A percentile compares a stretch with the other conserved stretches of the same genome.
These are phyloP conservation scores for Nigrograna mackinnonii DNA, from an alignment of 2,329 filamentous ascomycete species.

Conservation along the genomic window DNA sequence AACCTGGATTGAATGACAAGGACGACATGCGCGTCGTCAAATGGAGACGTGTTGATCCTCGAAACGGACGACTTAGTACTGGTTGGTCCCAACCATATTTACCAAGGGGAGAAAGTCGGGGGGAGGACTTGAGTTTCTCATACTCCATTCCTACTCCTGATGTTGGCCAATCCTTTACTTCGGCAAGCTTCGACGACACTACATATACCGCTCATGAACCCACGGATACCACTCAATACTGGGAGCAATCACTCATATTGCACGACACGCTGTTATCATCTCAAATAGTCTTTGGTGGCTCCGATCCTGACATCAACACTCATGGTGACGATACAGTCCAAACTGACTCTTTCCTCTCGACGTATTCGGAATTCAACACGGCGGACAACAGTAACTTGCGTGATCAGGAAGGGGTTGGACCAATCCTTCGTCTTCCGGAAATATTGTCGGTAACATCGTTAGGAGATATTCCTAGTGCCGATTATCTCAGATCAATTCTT, in stretches of 20 bases:
- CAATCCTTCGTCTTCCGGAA: constrained; percentile 17
- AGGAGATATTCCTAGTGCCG: constrained; percentile 69
- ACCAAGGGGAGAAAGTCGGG: constrained; percentile 14
- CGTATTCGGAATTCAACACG: constrained; percentile 39
- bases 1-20: no score
- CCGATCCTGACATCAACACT: neutral
- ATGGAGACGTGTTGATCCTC: constrained; percentile 30
- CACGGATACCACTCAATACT: no score
- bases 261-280: constrained; percentile 70
- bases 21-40: no score
- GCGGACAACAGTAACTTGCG: constrained; percentile 2
- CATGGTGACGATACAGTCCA: constrained; percentile 32
- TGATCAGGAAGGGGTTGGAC: constrained; percentile 1
- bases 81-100: constrained; percentile 38
- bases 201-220: no score
- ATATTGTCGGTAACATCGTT: constrained; percentile 62
- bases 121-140: no score
- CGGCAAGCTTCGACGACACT: no score
- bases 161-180: no score
- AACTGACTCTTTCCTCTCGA: constrained; percentile 38
- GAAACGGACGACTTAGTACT: constrained; percentile 20
- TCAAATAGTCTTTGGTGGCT: constrained; percentile 41
- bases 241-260: constrained; percentile 75
- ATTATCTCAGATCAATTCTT: constrained; percentile 66
- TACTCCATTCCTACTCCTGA: no score